Evolutionary conservation across 768 basidiomycete species (phyloP), one percentile per base, ranked within the genome.

Genomic region (Termitomyces sp.): DNA sequence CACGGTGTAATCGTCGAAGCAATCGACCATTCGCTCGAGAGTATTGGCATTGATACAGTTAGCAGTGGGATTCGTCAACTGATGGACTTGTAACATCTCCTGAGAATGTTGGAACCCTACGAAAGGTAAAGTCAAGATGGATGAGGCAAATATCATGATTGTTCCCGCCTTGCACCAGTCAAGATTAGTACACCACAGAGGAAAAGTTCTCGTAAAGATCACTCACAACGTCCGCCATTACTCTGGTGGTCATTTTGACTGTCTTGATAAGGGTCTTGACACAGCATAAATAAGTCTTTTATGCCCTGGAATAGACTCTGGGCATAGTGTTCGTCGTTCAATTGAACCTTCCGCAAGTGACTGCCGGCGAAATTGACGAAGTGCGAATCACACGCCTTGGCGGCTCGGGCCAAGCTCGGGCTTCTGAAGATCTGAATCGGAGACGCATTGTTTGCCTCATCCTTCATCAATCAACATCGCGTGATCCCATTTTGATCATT

Each of bases 1-100:
- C 13, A 76, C 73, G 12, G 75, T 74, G 67, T 69, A 75, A 9
- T 62, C 33, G 55, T 75, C 70, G 56, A 78, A 71, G 59, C 77
- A 78, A 18, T 12, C 40, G 18, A 71, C 50, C 5, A 63, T 33
- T 33, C 62, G 56, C 12, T 62, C 59, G 2, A 69, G 36, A 1
- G 63, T 62, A n/a, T 46, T 18, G n/a, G 53, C 33, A 9, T 53
- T 24, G 24, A 61, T 39, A 35, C 65, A 66, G 5, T 28, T 33
- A 20, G 32, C 55, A 6, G 55, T 45, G 8, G 63, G 65, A 45
- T 60, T 63, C 1, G 28, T 51, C 38, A 38, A 24, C 7, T 39
- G 36, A 16, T 8, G 58, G 63, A 35, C 38, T 60, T 36, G 36
- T 3, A 36, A 24, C 44, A 18, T 12, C 15, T 46, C 20, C 38